These are phyloP conservation scores for Scedosporium apiospermum DNA, from an alignment of 2,329 filamentous ascomycete species.

Conservation along the genomic window DNA sequence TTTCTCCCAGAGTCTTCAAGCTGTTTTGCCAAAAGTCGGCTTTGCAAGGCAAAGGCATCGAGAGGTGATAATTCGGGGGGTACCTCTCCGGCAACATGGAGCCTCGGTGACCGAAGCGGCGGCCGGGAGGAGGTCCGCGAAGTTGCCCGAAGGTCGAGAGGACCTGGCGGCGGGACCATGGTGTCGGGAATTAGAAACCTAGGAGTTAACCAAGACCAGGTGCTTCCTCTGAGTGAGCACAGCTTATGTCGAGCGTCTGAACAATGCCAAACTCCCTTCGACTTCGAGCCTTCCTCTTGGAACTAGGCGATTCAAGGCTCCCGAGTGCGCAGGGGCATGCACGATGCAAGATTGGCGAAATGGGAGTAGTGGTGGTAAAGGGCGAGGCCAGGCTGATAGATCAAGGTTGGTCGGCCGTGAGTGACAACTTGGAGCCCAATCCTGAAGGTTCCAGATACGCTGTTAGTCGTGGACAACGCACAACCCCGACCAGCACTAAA, in stretches of 20 bases:
- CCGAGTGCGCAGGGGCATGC: too few relatives aligned
- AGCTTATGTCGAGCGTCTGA: too few relatives aligned
- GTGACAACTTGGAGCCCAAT: not conserved
- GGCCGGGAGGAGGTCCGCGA: constrained; percentile 45
- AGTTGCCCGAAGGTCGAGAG: constrained; percentile 50
- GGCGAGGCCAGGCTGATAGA: not conserved
- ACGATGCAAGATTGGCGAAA: too few relatives aligned
- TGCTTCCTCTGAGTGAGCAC: constrained; percentile 4
- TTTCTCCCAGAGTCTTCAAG: constrained; percentile 67
- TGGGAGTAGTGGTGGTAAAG: not conserved
- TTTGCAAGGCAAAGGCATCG: constrained; percentile 90
- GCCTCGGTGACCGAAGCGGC: constrained; percentile 60
- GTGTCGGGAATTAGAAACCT: constrained; percentile 10
- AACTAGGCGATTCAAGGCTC: too few relatives aligned
- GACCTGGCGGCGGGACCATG: constrained; percentile 48
- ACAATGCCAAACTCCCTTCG: too few relatives aligned
- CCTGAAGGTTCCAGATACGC: not conserved
- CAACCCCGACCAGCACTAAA: constrained; percentile 2
- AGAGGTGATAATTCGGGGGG: constrained; percentile 88
- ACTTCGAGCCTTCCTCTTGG: not conserved
- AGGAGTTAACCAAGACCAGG: not conserved
- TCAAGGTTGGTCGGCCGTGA: not conserved
- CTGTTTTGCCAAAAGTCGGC: constrained; percentile 76
- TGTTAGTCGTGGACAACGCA: not conserved
- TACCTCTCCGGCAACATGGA: constrained; percentile 69